Percentiles rank a stretch among this genome's conserved stretches.
phyloP scores from a whole-genome alignment of 73 alveolate species.

The Effrenium voratum region DNA sequence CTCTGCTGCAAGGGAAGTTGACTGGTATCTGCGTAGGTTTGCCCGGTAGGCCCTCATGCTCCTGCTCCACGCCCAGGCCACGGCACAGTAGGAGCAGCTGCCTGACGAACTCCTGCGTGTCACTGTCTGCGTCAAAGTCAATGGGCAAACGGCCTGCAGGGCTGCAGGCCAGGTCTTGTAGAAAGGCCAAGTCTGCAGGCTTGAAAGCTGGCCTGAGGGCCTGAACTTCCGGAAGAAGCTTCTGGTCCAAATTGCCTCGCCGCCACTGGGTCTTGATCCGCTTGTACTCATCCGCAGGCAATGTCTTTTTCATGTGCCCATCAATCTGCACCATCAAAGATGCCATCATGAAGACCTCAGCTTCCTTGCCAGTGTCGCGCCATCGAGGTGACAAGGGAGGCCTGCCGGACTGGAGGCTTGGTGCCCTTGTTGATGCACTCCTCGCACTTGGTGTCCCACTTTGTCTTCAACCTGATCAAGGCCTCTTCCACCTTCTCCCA shows the following conservation, averaged over 20 bases:
- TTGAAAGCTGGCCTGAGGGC: not conserved
- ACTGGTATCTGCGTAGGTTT: not conserved
- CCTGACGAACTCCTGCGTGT: not conserved
- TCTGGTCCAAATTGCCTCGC: not conserved
- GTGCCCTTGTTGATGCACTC: not conserved
- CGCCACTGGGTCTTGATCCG: not conserved
- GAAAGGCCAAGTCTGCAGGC: not conserved
- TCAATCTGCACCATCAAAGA: not conserved
- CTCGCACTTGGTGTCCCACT: constrained; percentile 20
- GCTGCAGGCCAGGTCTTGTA: not conserved
- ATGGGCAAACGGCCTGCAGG: not conserved
- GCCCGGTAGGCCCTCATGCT: constrained; percentile 2
- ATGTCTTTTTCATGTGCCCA: not conserved
- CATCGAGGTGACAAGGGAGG: too few relatives aligned
- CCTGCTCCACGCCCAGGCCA: not conserved
- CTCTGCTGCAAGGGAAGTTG: not conserved
- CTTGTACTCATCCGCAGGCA: not conserved
- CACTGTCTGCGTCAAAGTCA: not conserved
- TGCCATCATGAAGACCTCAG: constrained; percentile 12
- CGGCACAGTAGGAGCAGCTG: not conserved
- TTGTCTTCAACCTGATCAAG: not conserved
- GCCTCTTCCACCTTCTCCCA: constrained; percentile 29
- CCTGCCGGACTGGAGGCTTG: not conserved
- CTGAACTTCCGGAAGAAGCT: not conserved
- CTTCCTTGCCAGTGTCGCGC: constrained; percentile 14